Percentiles rank a stretch among this genome's conserved stretches.
Conservation (phyloP, 352 stramenopile genomes). For the Phytophthora syringae region DNA sequence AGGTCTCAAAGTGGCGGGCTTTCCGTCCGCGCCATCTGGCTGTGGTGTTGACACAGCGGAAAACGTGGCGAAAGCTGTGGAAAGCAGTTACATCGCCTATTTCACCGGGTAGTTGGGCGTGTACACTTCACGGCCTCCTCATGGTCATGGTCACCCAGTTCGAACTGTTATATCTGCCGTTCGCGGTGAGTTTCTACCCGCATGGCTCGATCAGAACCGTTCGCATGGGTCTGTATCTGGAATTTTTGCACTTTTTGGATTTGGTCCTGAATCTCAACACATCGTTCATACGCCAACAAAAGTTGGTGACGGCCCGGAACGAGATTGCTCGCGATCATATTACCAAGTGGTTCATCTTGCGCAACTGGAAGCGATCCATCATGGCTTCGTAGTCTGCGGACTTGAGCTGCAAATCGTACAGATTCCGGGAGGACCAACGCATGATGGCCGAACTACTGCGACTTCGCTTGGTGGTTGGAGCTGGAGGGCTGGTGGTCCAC, state of each 20-base stretch:
- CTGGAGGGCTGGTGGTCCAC: background rate
- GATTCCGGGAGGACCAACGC: conserved; percentile 1
- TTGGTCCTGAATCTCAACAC: conserved; percentile 28
- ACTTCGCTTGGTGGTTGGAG: background rate
- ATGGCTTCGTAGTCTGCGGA: conserved; percentile 16
- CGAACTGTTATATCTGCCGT: conserved; percentile 24
- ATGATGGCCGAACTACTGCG: background rate
- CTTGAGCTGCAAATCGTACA: conserved; percentile 15
- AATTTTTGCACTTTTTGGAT: background rate
- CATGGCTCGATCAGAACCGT: background rate
- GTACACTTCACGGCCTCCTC: conserved; percentile 30
- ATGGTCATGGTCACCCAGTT: conserved; percentile 19
- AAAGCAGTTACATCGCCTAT: background rate
- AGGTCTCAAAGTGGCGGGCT: background rate
- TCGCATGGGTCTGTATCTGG: conserved; percentile 4
- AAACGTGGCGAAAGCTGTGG: background rate
- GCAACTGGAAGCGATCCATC: conserved; percentile 40
- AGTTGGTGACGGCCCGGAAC: conserved; percentile 7
- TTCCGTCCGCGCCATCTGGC: background rate
- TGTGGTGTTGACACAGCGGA: background rate
- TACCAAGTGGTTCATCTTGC: conserved; percentile 5
- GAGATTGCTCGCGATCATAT: conserved; percentile 11
- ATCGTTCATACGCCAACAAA: background rate
- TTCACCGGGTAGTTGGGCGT: background rate
- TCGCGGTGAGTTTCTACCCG: conserved; percentile 7